These are phyloP conservation scores for Cyberlindnera meyerae DNA, from an alignment of 805 yeast species.

Conservation along the genomic window DNA sequence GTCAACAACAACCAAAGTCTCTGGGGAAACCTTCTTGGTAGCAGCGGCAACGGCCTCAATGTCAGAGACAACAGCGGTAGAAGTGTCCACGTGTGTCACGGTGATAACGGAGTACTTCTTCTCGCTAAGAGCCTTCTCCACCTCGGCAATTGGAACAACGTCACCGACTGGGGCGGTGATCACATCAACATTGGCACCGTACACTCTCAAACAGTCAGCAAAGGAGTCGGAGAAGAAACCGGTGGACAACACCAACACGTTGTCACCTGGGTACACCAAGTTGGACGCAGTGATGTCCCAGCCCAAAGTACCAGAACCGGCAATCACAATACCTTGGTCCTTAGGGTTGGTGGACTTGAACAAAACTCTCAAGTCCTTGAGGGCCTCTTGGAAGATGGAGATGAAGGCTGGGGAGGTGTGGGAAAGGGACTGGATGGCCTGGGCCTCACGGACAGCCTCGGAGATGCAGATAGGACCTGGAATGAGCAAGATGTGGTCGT, in stretches of 20 bases:
- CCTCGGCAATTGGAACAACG: constrained; percentile 48
- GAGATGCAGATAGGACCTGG: constrained; percentile 89
- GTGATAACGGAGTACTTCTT: constrained; percentile 65
- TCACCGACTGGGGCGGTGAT: constrained; percentile 72
- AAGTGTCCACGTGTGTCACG: constrained; percentile 93
- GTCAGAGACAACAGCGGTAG: constrained; percentile 85
- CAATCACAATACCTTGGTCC: constrained; percentile 77
- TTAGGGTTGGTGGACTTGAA: constrained; percentile 62
- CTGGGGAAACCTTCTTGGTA: constrained; percentile 67
- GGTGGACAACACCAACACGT: constrained; percentile 77
- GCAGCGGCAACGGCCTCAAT: constrained; percentile 56
- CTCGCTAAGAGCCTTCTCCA: constrained; percentile 50
- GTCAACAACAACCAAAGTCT: constrained; percentile 80
- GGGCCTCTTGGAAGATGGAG: constrained; percentile 61
- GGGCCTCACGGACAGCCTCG: constrained; percentile 71
- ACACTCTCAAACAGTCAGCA: constrained; percentile 67
- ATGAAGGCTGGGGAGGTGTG: constrained; percentile 87
- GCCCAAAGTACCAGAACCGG: constrained; percentile 93
- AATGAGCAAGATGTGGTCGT: constrained; percentile 43
- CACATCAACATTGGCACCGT: constrained; percentile 72
- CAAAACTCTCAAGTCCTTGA: constrained; percentile 63
- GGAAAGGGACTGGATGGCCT: constrained; percentile 80
- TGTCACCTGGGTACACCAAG: constrained; percentile 59
- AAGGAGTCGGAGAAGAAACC: constrained; percentile 86
- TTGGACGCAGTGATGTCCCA: constrained; percentile 90